Base-by-base conservation (phyloP, 106 monocot species). In the Dendrobium catenatum region DNA sequence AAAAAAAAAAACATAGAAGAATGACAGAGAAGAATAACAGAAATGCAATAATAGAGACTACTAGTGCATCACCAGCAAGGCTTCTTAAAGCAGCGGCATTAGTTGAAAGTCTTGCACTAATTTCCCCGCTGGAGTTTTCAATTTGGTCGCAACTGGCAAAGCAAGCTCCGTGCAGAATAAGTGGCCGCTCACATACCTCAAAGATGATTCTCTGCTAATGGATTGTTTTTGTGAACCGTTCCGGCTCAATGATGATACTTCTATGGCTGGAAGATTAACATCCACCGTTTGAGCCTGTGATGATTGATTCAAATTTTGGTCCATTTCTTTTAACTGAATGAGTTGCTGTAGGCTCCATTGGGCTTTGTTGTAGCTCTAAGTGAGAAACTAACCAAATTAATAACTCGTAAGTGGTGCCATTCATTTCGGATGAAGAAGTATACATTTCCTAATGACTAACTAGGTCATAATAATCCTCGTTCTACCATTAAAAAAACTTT, bases 111-210 rank as follows among this genome's bases (percentile, higher is more conserved):
- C 86, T 84, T 79, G 88, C 88, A 10, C 91, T 86, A 19, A 91
- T 88, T 46, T 86, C 91, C 51, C 91, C 91, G 58, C 88, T 88
- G 31, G 91, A 86, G 76, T 91, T 91, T 16, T 85, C 84, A 29
- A 82, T 67, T 9, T 86, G 72, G 73, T 91, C 91, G 26, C 26
- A 26, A 26, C 55, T 26, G 81, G 86, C 66, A 88, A 49, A 33
- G 82, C 86, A 77, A 80, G 70, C 17, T 79, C 40, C 13, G 73
- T 44, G 0, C 81, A 83, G 66, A 89, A 10, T 88, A 86, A 10
- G 79, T 74, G 15, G 61, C 67, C 58, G 56, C 86, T 26, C 26
- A 26, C 26, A 26, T 26, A 26, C 26, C 26, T 26, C 26, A 26
- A 26, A 26, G 26, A 26, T 59, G 83, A 84, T 77, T 79, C 86